Percentiles rank a stretch among this genome's conserved stretches.
Conservation (phyloP, 78 protist species). For the Chrysochromulina tobinii region DNA sequence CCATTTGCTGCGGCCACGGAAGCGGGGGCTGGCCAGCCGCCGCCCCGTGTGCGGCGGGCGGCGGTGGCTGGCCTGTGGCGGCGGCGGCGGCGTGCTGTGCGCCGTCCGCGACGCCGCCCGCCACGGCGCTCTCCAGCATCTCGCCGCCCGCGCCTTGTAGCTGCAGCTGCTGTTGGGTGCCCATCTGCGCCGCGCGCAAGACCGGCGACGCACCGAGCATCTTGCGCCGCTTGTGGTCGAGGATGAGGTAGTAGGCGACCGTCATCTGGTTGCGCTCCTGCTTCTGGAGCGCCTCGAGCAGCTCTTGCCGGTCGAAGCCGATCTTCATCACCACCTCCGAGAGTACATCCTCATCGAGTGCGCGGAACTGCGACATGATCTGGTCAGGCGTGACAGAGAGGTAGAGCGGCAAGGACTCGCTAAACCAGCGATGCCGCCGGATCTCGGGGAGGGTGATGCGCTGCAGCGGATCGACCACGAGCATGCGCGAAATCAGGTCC, state of each 20-base stretch:
- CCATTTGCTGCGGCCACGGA: too few species aligned
- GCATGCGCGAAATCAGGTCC: slow-evolving; percentile 90
- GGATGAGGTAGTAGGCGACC: slow-evolving; percentile 48
- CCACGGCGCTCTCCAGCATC: background rate
- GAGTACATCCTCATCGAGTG: background rate
- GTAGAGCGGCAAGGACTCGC: slow-evolving; percentile 69
- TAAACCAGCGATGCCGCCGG: slow-evolving; percentile 87
- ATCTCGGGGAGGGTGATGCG: slow-evolving; percentile 91
- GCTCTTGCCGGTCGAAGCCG: slow-evolving; percentile 18
- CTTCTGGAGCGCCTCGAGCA: background rate
- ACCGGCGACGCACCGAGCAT: background rate
- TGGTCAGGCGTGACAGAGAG: slow-evolving; percentile 36
- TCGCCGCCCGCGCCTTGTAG: background rate
- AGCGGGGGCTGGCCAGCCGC: too few species aligned
- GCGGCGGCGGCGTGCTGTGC: background rate
- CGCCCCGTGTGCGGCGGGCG: background rate
- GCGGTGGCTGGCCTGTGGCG: background rate
- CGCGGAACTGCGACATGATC: background rate
- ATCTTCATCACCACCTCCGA: slow-evolving; percentile 26
- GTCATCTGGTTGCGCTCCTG: slow-evolving; percentile 47
- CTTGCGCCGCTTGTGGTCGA: slow-evolving; percentile 41
- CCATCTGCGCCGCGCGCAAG: background rate
- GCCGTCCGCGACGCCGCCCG: background rate
- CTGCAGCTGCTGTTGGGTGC: background rate
- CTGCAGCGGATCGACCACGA: slow-evolving; percentile 92